Evolutionary conservation across 345 rosid genomes (phyloP).

Genomic region (Syzygium jambos): DNA sequence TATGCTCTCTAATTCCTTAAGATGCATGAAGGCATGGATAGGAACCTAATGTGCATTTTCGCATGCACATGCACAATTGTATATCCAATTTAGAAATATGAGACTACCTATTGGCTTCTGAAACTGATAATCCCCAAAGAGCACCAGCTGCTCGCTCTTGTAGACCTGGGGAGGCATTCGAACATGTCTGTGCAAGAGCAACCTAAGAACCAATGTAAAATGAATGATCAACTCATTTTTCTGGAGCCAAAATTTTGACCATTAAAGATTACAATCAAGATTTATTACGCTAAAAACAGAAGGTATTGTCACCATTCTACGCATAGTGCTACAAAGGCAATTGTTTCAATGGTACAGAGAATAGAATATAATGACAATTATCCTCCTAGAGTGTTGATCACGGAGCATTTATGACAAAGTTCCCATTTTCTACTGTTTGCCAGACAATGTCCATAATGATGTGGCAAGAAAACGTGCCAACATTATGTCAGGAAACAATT

Average conservation of each 20-base stretch:
- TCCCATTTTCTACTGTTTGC: not conserved
- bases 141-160: slow-evolving; percentile 99
- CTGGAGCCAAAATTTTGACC: not conserved
- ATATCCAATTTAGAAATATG: not conserved
- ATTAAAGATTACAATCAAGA: not conserved
- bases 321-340: not conserved
- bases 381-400: not conserved
- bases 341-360: not conserved
- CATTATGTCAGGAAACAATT: no score
- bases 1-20: not conserved
- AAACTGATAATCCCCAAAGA: slow-evolving; percentile 93
- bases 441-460: not conserved
- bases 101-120: slow-evolving; percentile 78
- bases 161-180: slow-evolving; percentile 86
- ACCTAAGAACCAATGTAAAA: slow-evolving; percentile 26
- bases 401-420: not conserved
- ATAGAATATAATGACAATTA: not conserved
- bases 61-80: not conserved
- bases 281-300: not conserved
- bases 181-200: slow-evolving; percentile 76
- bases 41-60: not conserved
- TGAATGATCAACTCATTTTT: not conserved
- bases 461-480: not conserved
- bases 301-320: not conserved
- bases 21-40: not conserved